These are phyloP conservation scores for Pyrenula massariospora DNA, from an alignment of 495 filamentous ascomycete genomes.

Conservation along the genomic window DNA sequence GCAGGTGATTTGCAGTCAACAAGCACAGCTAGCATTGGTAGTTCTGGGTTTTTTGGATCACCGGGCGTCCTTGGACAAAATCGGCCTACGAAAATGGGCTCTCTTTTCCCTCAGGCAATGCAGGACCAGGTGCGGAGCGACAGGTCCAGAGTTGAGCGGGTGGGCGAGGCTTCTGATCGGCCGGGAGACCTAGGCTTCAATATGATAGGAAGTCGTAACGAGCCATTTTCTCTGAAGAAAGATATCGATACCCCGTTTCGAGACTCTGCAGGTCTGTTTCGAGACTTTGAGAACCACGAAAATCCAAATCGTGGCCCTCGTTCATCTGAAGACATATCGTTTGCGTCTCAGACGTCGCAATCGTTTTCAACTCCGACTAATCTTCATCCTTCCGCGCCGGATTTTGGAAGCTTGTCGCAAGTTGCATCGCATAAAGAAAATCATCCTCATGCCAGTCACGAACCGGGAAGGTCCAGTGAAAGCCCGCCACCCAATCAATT, in stretches of 20 bases:
- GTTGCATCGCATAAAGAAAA: not conserved
- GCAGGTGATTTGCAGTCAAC: slow-evolving; percentile 69
- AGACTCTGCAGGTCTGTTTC: not conserved
- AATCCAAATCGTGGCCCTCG: not conserved
- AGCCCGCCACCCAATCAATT: slow-evolving; percentile 39
- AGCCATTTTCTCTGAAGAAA: not conserved
- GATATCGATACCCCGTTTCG: not conserved
- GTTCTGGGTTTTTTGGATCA: slow-evolving; percentile 40
- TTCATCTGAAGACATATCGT: not conserved
- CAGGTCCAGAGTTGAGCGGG: slow-evolving; percentile 25
- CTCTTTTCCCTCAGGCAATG: slow-evolving; percentile 77
- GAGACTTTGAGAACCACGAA: not conserved
- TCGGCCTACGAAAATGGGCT: slow-evolving; percentile 72
- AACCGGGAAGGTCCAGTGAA: slow-evolving; percentile 8
- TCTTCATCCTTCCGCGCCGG: not conserved
- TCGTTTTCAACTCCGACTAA: not conserved
- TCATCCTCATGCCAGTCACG: not conserved
- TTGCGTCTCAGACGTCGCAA: not conserved
- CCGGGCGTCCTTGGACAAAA: slow-evolving; percentile 39
- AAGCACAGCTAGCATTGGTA: slow-evolving; percentile 48
- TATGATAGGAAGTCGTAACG: not conserved
- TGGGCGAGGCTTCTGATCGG: not conserved
- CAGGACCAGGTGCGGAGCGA: slow-evolving; percentile 71
- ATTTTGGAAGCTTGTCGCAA: not conserved
- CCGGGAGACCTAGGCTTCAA: not conserved